phyloP scores from a whole-genome alignment of 75 land plant species.

The Isoetes taiwanensis region DNA sequence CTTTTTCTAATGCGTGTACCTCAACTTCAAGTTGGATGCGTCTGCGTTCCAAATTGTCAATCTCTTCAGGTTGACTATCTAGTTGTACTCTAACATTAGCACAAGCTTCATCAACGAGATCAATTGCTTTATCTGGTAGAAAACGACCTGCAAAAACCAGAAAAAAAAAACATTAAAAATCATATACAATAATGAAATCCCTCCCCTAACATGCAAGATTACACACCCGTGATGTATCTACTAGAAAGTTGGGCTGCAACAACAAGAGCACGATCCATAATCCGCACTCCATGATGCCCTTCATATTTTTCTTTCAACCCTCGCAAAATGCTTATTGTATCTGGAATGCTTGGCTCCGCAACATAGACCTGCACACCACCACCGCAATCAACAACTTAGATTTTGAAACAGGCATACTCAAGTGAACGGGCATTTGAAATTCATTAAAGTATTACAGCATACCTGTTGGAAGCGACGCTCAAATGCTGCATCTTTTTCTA shows the following conservation, averaged over 20 bases:
- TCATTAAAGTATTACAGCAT: background rate
- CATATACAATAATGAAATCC: background rate
- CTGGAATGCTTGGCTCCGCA: conserved; percentile 81
- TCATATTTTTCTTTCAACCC: conserved; percentile 91
- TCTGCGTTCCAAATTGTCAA: conserved; percentile 77
- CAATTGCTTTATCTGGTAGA: conserved; percentile 96
- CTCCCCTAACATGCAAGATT: background rate
- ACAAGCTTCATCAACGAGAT: conserved; percentile 95
- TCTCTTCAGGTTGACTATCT: conserved; percentile 97
- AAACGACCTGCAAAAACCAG: conserved; percentile 38
- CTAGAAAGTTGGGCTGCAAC: conserved; percentile 81
- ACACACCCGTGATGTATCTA: conserved; percentile 61
- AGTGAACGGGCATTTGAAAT: background rate
- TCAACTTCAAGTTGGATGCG: conserved; percentile 84
- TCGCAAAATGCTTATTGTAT: conserved; percentile 78
- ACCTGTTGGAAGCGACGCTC: conserved; percentile 90
- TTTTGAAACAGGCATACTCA: background rate
- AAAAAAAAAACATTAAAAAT: background rate
- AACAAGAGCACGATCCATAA: conserved; percentile 77
- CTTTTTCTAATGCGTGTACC: conserved; percentile 91
- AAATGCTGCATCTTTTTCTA: conserved; percentile 98
- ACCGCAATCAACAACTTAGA: background rate
- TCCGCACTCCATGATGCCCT: conserved; percentile 93
- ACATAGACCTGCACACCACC: conserved; percentile 51
- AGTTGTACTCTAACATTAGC: conserved; percentile 96